Conservation (phyloP, 768 basidiomycete species). For the Brasilioporus rufonigricans region DNA sequence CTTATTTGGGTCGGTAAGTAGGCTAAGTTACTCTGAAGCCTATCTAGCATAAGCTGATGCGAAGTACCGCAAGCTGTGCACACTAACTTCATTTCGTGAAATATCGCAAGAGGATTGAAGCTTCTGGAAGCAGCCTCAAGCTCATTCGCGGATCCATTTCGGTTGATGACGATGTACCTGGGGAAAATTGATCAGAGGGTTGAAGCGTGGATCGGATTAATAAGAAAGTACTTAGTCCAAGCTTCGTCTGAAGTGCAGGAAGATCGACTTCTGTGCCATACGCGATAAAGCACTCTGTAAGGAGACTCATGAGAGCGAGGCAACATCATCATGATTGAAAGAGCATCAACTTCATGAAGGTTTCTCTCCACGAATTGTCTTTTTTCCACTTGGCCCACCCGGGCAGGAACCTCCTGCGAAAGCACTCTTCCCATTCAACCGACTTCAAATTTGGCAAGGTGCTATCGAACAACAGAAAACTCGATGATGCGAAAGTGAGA, state of each 20-base stretch:
- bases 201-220: background rate
- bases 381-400: conserved; percentile 74
- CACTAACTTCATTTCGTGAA: conserved; percentile 73
- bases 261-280: conserved; percentile 67
- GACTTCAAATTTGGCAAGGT: conserved; percentile 67
- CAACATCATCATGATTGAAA: conserved; percentile 1
- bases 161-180: conserved; percentile 74
- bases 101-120: conserved; percentile 65
- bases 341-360: conserved; percentile 59
- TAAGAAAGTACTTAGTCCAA: conserved; percentile 67
- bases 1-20: conserved; percentile 66
- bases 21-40: conserved; percentile 64
- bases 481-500: conserved; percentile 55
- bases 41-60: conserved; percentile 24
- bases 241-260: conserved; percentile 78
- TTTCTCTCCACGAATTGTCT: conserved; percentile 59
- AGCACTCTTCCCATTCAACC: conserved; percentile 74
- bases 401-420: conserved; percentile 68
- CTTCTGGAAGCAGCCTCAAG: conserved; percentile 63
- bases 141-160: conserved; percentile 72
- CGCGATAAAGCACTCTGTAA: conserved; percentile 54
- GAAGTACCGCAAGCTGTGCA: background rate
- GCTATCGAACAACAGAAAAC: conserved; percentile 64
- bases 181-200: background rate
- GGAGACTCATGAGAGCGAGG: conserved; percentile 9